A percentile compares a stretch with the other conserved stretches of the same genome.
These are phyloP conservation scores for Mycena rebaudengoi DNA, from an alignment of 768 basidiomycete genomes.

Conservation along the genomic window DNA sequence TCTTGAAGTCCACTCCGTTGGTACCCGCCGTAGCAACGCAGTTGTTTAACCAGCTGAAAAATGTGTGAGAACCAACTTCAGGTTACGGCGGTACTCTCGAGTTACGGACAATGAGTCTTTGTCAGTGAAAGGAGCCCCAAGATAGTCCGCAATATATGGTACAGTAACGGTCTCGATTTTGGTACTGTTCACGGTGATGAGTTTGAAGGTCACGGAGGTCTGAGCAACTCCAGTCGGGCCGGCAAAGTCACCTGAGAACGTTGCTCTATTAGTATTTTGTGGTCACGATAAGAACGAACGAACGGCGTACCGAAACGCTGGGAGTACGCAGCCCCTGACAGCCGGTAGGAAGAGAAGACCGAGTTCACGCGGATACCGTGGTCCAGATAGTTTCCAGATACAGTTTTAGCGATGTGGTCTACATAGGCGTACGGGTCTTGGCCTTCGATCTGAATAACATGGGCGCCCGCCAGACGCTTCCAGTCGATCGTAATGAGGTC, in stretches of 20 bases:
- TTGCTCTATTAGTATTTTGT: background rate
- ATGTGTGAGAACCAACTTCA: conserved; percentile 11
- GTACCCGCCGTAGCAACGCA: conserved; percentile 60
- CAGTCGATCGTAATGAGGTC: conserved; percentile 62
- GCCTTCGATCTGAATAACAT: conserved; percentile 63
- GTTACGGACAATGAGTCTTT: conserved; percentile 56
- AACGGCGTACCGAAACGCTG: conserved; percentile 57
- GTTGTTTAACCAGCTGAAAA: conserved; percentile 64
- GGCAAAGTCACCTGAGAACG: conserved; percentile 50
- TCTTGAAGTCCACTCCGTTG: conserved; percentile 58
- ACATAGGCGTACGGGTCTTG: conserved; percentile 62
- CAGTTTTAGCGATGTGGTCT: conserved; percentile 62
- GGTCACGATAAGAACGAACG: background rate
- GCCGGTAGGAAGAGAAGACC: conserved; percentile 66
- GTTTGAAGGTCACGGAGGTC: conserved; percentile 54
- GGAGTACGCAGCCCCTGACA: conserved; percentile 55
- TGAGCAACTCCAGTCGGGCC: conserved; percentile 59
- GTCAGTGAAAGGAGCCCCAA: conserved; percentile 61
- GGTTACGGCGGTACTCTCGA: background rate
- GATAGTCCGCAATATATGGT: conserved; percentile 60
- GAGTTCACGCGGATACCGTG: conserved; percentile 71
- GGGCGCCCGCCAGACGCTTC: conserved; percentile 67
- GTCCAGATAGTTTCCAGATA: conserved; percentile 72
- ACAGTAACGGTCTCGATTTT: conserved; percentile 57
- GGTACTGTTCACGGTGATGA: conserved; percentile 57